These are phyloP conservation scores for Quillaja saponaria DNA, from an alignment of 306 rosid genomes.

Conservation along the genomic window DNA sequence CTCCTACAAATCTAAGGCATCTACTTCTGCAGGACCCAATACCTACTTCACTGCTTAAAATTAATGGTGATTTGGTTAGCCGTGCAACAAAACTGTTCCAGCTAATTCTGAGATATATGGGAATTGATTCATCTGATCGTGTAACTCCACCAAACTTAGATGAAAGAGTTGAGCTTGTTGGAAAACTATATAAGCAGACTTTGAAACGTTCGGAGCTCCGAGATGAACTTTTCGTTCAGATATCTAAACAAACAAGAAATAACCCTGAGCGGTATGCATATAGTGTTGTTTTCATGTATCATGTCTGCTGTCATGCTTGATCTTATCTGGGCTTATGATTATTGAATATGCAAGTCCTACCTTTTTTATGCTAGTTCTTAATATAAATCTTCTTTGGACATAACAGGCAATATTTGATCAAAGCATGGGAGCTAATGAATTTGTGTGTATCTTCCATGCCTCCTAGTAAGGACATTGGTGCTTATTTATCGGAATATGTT, in stretches of 20 bases:
- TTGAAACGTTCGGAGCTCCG: slow-evolving; percentile 89
- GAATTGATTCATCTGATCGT: slow-evolving; percentile 81
- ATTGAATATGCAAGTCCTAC: slow-evolving; percentile 4
- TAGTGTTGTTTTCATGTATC: slow-evolving; percentile 5
- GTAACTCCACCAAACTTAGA: slow-evolving; percentile 64
- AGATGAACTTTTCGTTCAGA: slow-evolving; percentile 89
- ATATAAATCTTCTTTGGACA: slow-evolving; percentile 22
- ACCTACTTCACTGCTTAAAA: slow-evolving; percentile 84
- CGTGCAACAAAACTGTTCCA: slow-evolving; percentile 87
- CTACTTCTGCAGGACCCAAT: slow-evolving; percentile 66
- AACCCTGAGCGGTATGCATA: slow-evolving; percentile 75
- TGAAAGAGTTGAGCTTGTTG: slow-evolving; percentile 77
- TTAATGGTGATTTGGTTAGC: slow-evolving; percentile 73
- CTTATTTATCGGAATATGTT: slow-evolving; percentile 82
- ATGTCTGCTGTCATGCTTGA: slow-evolving; percentile 9
- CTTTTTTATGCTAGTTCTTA: slow-evolving; percentile 23
- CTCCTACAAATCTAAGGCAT: slow-evolving; percentile 19
- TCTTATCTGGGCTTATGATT: slow-evolving; percentile 12
- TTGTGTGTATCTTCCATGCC: slow-evolving; percentile 92
- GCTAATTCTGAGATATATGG: slow-evolving; percentile 85
- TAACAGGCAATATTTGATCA: slow-evolving; percentile 73
- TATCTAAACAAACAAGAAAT: slow-evolving; percentile 91
- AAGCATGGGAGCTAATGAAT: slow-evolving; percentile 95
- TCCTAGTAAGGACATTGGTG: slow-evolving; percentile 88
- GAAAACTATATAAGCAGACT: slow-evolving; percentile 84